A percentile compares a stretch with the other conserved stretches of the same genome.
These are phyloP conservation scores for Trypanosoma theileri DNA, from an alignment of 208 protist genomes.

Conservation along the genomic window DNA sequence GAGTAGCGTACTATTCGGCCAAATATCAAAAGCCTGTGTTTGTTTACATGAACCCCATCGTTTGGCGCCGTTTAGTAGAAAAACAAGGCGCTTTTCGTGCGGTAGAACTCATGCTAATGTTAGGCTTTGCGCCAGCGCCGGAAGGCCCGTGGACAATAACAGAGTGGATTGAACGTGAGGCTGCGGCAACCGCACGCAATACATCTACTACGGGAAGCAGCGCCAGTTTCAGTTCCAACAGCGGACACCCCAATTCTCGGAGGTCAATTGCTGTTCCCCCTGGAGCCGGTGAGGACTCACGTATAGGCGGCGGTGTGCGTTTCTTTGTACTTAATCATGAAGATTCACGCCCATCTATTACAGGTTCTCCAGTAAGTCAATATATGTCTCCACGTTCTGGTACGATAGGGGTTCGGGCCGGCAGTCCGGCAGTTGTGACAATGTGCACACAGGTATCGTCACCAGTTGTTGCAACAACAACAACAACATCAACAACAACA, in stretches of 20 bases:
- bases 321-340: conserved; percentile 26
- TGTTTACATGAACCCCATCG: conserved; percentile 25
- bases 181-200: neutral
- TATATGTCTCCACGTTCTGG: conserved; percentile 3
- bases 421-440: neutral
- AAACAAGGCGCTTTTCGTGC: conserved; percentile 19
- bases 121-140: conserved; percentile 29
- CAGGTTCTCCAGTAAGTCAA: conserved; percentile 19
- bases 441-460: neutral
- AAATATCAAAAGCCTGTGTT: conserved; percentile 30
- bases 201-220: neutral
- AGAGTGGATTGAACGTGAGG: conserved; percentile 21
- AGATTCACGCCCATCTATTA: conserved; percentile 13
- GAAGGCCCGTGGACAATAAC: conserved; percentile 5
- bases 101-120: conserved; percentile 29
- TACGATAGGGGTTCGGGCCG: neutral
- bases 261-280: conserved; percentile 2
- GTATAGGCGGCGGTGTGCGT: conserved; percentile 14
- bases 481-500: neutral
- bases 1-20: conserved; percentile 15
- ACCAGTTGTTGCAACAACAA: neutral
- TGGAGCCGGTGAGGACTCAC: conserved; percentile 6
- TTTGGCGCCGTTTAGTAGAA: conserved; percentile 23
- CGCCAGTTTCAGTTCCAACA: neutral
- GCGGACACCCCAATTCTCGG: neutral